Conservation (phyloP, 805 yeast genomes). For the Kregervanrija fluxuum region DNA sequence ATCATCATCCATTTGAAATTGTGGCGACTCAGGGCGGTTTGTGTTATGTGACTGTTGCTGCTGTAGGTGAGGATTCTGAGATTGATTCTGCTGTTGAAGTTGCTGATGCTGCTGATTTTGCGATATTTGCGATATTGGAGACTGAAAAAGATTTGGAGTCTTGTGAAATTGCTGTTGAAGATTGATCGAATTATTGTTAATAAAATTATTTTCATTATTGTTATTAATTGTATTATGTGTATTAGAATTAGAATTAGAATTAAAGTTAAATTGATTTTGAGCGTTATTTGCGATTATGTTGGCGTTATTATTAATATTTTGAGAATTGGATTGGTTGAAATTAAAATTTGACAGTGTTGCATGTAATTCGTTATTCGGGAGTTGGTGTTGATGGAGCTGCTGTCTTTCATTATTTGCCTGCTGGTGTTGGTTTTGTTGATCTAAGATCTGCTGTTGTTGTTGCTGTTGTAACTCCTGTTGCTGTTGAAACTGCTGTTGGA, state of each 20-base stretch:
- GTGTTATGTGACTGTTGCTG: background rate
- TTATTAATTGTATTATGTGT: background rate
- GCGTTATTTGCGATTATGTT: constrained; percentile 2
- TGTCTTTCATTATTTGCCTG: constrained; percentile 1
- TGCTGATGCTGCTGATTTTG: constrained; percentile 20
- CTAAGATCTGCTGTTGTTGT: constrained; percentile 15
- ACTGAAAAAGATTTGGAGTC: constrained; percentile 3
- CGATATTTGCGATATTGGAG: constrained; percentile 13
- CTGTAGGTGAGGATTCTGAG: constrained; percentile 13
- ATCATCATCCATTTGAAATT: constrained; percentile 31
- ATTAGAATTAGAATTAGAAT: background rate
- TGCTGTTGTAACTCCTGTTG: constrained; percentile 9
- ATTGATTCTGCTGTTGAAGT: constrained; percentile 12
- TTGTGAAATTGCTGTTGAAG: constrained; percentile 2
- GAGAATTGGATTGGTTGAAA: constrained; percentile 13
- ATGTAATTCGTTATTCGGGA: constrained; percentile 5
- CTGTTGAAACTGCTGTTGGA: constrained; percentile 1
- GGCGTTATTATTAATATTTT: background rate
- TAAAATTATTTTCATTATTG: background rate
- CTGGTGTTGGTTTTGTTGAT: constrained; percentile 5
- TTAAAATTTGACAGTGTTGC: constrained; percentile 14
- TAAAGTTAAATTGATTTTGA: constrained; percentile 4
- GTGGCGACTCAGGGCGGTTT: constrained; percentile 12
- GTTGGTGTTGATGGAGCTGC: background rate
- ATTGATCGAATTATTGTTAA: constrained; percentile 1